These are phyloP conservation scores for Dactylellina cionopaga DNA, from an alignment of 2,329 filamentous ascomycete genomes.

Conservation along the genomic window DNA sequence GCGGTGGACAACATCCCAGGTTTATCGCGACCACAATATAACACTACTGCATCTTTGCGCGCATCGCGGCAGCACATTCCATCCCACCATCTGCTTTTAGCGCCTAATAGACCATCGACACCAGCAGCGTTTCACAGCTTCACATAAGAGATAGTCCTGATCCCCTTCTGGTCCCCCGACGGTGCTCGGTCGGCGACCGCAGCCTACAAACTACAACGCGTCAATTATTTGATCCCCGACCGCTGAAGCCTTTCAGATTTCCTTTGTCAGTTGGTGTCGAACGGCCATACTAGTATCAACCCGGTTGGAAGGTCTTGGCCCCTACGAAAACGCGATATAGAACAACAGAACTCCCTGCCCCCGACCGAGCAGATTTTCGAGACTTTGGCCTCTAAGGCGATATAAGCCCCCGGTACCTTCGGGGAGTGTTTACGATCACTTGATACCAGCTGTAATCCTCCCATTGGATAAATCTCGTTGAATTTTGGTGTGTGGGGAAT, in stretches of 20 bases:
- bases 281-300: background rate
- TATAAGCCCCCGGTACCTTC: conserved; percentile 14
- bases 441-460: background rate
- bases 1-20: conserved; percentile 21
- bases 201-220: conserved; percentile 23
- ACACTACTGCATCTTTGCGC: conserved; percentile 38
- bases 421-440: too few species aligned
- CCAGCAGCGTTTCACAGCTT: background rate
- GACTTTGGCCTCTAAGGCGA: background rate
- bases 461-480: background rate
- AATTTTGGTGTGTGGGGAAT: too few species aligned
- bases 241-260: background rate
- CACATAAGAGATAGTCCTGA: background rate
- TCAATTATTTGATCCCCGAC: conserved; percentile 24
- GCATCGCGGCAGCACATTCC: conserved; percentile 49
- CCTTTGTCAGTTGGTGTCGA: conserved; percentile 10
- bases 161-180: background rate
- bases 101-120: conserved; percentile 19
- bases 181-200: conserved; percentile 3
- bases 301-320: conserved; percentile 18
- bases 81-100: conserved; percentile 36
- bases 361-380: background rate
- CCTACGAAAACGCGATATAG: conserved; percentile 10
- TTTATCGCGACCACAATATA: conserved; percentile 38
- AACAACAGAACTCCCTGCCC: background rate